Base-by-base conservation (phyloP, 148 eudicot species). In the Heliamphora exappendiculata region DNA sequence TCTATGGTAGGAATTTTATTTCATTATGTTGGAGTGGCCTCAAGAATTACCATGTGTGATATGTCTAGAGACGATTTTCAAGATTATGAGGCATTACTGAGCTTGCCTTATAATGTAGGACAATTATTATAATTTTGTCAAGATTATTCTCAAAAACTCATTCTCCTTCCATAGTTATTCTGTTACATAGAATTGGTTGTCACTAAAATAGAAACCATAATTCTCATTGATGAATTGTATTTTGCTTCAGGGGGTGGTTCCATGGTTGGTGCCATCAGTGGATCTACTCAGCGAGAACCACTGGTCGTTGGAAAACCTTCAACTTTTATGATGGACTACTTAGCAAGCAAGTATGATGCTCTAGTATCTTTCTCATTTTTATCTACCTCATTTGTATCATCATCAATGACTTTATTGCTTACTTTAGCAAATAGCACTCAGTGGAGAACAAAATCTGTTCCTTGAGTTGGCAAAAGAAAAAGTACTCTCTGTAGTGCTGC, bases 271-370 rank as follows among this genome's bases (percentile, higher is more conserved):
- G 99, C 98, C 62, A 85, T 96, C 33, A 45, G 81, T 73, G 99
- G 99, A 66, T 93, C 99, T 73, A 83, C 90, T 80, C 86, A 96
- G 76, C 90, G 82, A 54, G 98, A 96, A 81, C 99, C 99, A 16
- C 79, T 87, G 88, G 97, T 93, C 55, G 99, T 96, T 19, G 99
- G 98, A 47, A 96, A 96, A 81, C 98, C 99, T 57, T 96, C 99
- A 36, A 96, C 99, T 64, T 91, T 96, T 85, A 93, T 96, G 99
- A 96, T 96, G 99, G 99, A 96, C 78, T 93, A 93, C 78, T 47
- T 95, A 58, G 88, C 96, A 75, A 76, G 88, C 31, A 72, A 92
- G 98, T 95, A 92, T 34, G 91, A 14, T 73, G 4, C 44, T 16
- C 22, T 3, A 24, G 37, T n/a, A 50, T 29, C 22, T 71, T 17